Base-by-base conservation (phyloP, 164 flowering plant genomes). In the Vitis amurensis region DNA sequence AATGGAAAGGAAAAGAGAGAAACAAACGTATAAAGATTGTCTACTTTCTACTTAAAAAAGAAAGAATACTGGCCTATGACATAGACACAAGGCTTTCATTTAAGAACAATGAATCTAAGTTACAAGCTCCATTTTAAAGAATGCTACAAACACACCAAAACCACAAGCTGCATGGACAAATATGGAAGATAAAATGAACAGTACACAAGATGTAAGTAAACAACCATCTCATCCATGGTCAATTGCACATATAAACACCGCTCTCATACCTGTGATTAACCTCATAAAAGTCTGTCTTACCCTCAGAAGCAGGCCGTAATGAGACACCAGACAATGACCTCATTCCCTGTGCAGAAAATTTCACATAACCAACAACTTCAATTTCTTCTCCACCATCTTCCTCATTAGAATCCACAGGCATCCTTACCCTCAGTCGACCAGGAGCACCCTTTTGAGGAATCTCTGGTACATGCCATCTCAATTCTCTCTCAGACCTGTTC, bases 381-480 rank as follows among this genome's bases (percentile, higher is more conserved):
- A 88, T 73, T 72, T 90, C 97, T 70, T 82, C 92, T 37, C 50
- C 88, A 59, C 69, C 84, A 76, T 89, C 90, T 63, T 87, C 90
- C 52, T 88, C 89, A 57, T 63, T 76, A 47, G 82, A 69, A 72
- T 95, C 99, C 52, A 96, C 83, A 30, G 99, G 93, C 93, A 96
- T 88, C 57, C 93, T 85, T 6, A 79, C 98, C 69, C 88, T 90
- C 77, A 96, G 72, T 66, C 71, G 68, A 53, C 97, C 97, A 37
- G 97, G 97, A 61, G 88, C 57, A 57, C 97, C 95, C 64, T 85
- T 90, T 23, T 82, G 53, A 8, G 99, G 94, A 78, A 96, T 74
- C 82, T 96, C 97, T 3, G 83, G 77, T 27, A 96, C 71, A 70
- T 87, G 91, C 99, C 99, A 96, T 77, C 86, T 89, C 82, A 96